phyloP scores from a whole-genome alignment of 768 basidiomycete species.

The Tulasnella sp. region DNA sequence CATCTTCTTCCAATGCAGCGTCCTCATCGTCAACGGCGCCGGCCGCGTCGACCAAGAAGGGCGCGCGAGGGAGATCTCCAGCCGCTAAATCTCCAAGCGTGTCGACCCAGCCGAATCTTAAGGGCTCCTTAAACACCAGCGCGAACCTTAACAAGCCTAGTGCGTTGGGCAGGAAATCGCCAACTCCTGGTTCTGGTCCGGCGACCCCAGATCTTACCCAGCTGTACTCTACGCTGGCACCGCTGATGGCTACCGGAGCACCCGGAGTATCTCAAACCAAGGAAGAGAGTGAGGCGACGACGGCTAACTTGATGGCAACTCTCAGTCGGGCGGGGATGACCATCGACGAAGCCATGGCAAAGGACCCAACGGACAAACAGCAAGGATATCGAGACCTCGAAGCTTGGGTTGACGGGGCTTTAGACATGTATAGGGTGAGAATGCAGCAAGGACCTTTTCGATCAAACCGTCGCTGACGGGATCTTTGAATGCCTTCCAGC shows the following conservation, averaged over 20 bases:
- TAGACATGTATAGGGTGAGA: conserved; percentile 82
- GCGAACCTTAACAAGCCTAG: background rate
- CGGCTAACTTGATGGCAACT: conserved; percentile 12
- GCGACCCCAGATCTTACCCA: background rate
- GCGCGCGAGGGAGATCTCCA: conserved; percentile 12
- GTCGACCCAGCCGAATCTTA: background rate
- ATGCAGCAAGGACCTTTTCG: conserved; percentile 4
- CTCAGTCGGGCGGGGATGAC: conserved; percentile 15
- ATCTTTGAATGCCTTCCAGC: conserved; percentile 39
- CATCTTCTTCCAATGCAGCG: background rate
- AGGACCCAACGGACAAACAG: conserved; percentile 76
- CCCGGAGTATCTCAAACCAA: background rate
- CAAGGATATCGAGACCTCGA: conserved; percentile 80
- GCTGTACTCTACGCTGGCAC: background rate
- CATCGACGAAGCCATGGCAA: conserved; percentile 60
- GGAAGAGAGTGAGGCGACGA: background rate
- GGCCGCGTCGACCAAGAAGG: conserved; percentile 17
- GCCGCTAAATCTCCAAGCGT: background rate
- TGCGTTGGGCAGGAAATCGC: background rate
- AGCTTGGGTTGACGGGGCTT: conserved; percentile 79
- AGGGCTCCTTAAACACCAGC: background rate
- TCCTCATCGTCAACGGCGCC: background rate
- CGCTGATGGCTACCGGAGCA: background rate
- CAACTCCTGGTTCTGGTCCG: background rate
- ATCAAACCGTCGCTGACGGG: background rate